A percentile compares a stretch with the other conserved stretches of the same genome.
Conservation (phyloP, 2,329 filamentous ascomycete genomes). For the Ophiocordyceps camponoti-leonardi region DNA sequence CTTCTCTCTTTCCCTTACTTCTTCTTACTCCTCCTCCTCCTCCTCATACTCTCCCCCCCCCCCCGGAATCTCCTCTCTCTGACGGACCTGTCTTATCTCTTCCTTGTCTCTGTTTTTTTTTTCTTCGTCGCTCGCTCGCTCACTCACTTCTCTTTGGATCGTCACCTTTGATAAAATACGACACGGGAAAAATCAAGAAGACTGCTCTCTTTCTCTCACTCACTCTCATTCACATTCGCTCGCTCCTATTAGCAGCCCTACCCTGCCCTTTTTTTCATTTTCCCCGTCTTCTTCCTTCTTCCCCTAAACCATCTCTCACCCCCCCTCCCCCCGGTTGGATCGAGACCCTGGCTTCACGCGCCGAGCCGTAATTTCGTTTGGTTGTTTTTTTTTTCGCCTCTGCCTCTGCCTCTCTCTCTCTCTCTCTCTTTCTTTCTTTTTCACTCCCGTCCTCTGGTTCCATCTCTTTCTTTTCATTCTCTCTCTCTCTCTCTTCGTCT, state of each 20-base stretch:
- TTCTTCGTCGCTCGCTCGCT: too few species aligned
- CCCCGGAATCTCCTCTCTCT: not conserved
- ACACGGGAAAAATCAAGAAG: too few species aligned
- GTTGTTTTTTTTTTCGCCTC: not conserved
- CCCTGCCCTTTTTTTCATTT: not conserved
- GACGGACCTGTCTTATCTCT: not conserved
- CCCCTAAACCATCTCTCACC: too few species aligned
- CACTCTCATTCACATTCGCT: not conserved
- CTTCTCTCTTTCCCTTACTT: not conserved
- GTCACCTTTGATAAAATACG: too few species aligned
- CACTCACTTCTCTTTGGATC: too few species aligned
- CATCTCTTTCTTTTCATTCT: not conserved
- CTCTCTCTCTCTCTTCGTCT: not conserved
- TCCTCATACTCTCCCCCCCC: constrained; percentile 4
- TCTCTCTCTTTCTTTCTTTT: too few species aligned
- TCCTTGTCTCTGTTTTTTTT: not conserved
- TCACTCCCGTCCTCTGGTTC: not conserved
- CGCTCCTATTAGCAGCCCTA: not conserved
- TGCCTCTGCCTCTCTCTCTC: too few species aligned
- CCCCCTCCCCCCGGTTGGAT: not conserved
- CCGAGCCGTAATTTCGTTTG: not conserved
- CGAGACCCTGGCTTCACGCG: not conserved
- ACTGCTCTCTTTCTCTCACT: not conserved
- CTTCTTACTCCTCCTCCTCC: not conserved
- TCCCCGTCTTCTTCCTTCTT: too few species aligned